Conservation (phyloP, 306 rosid genomes). For the Prosopis cineraria region DNA sequence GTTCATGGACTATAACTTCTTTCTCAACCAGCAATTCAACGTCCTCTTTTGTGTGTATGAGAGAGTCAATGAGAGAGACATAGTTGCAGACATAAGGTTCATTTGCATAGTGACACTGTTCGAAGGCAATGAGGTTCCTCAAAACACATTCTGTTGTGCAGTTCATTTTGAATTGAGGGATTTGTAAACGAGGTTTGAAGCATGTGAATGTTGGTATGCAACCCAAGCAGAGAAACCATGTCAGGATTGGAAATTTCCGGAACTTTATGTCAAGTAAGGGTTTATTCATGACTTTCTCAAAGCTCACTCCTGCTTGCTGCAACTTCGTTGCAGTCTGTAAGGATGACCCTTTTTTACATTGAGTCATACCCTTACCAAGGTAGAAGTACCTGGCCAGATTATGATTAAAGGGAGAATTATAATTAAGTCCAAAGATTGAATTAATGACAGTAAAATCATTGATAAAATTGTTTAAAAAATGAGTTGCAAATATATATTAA, state of each 20-base stretch:
- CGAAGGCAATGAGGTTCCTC: background rate
- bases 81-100: background rate
- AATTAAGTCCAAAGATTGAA: too few relatives aligned
- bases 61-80: background rate
- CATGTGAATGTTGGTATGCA: background rate
- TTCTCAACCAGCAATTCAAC: background rate
- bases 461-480: too few relatives aligned
- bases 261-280: background rate
- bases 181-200: background rate
- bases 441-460: too few relatives aligned
- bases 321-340: background rate
- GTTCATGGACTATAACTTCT: background rate
- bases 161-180: background rate
- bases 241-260: background rate
- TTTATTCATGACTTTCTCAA: background rate
- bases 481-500: too few relatives aligned
- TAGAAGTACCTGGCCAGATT: too few relatives aligned
- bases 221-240: background rate
- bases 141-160: background rate
- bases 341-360: too few relatives aligned
- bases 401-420: too few relatives aligned
- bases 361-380: too few relatives aligned
- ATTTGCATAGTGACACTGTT: background rate
- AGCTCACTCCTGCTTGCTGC: background rate
- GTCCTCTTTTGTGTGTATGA: background rate